Evolutionary conservation across 2,329 filamentous ascomycete species (phyloP), one percentile per base, ranked within the genome.

Genomic region (Hymenoscyphus salicellus): DNA sequence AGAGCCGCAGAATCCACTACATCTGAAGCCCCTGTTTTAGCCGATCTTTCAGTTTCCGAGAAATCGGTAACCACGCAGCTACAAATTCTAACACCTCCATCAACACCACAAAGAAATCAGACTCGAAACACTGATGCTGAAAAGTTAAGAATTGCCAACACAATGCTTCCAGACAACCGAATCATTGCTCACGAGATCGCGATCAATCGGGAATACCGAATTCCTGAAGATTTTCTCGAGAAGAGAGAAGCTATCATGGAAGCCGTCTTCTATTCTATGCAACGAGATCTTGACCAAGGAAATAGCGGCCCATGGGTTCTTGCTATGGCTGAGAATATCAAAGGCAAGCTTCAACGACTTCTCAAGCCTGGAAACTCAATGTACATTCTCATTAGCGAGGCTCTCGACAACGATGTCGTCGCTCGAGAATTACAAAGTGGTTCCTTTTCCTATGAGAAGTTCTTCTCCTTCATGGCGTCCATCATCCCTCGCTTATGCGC

Each of bases 401-500:
- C 90, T 0, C 79, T 95, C 28, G 91, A 94, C 69, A 85, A 87
- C 0, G 88, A 92, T 46, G 82, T 90, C 67, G 88, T 92, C 32
- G 82, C 84, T 66, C 84, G 83, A 49, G 89, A 93, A 69, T 91
- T 91, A 72, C 80, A 80, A 10, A 82, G 87, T 62, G 90, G 91
- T 16, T 86, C 85, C 59, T 94, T 94, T 75, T 93, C 91, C 0
- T 93, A 93, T 69, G 88, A 90, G 69, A 89, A 87, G 65, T 93
- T 94, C 77, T 94, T 94, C 74, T 79, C 82, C 1, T 90, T 91
- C 67, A 91, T 94, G 83, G 87, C 86, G 1, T 84, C 85, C 1
- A 83, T 95, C 57, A 80, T 95, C 58, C 91, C 91, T 5, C 91
- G 91, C 74, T 84, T 95, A 16, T 94, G 91, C 71, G 91, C 91